A percentile compares a stretch with the other conserved stretches of the same genome.
These are phyloP conservation scores for Beauveria scarabaeidicola DNA, from an alignment of 2,329 filamentous ascomycete species.

Conservation along the genomic window DNA sequence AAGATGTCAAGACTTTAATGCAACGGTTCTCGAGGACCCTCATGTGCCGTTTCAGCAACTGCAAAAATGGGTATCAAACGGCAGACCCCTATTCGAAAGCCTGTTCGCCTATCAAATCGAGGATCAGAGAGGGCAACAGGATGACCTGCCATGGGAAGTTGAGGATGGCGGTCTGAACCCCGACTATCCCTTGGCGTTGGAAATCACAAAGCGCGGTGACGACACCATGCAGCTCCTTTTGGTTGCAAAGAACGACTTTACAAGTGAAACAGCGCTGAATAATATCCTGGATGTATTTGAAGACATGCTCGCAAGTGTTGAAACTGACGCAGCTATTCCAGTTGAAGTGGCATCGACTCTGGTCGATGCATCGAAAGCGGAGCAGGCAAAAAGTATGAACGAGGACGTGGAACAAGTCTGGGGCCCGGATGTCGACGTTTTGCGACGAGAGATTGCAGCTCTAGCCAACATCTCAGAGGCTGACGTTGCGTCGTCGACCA, in stretches of 20 bases:
- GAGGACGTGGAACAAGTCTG: conserved; percentile 42
- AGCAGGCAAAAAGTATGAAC: background rate
- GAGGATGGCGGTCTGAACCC: conserved; percentile 39
- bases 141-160: conserved; percentile 44
- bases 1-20: conserved; percentile 63
- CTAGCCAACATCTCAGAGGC: conserved; percentile 47
- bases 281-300: conserved; percentile 34
- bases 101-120: conserved; percentile 73
- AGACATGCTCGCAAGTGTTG: conserved; percentile 6
- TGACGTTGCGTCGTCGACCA: conserved; percentile 48
- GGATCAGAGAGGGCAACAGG: conserved; percentile 17
- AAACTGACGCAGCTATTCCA: background rate
- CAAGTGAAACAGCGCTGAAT: conserved; percentile 22
- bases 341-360: background rate
- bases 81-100: conserved; percentile 62
- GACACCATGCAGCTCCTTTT: conserved; percentile 47
- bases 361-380: conserved; percentile 10
- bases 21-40: conserved; percentile 56
- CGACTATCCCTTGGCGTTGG: conserved; percentile 72
- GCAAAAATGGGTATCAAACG: conserved; percentile 63
- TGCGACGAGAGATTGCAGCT: conserved; percentile 55
- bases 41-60: conserved; percentile 72
- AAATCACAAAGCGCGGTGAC: conserved; percentile 49
- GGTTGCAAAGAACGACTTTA: conserved; percentile 42
- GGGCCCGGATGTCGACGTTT: conserved; percentile 40